Percentiles rank a stretch among this genome's conserved stretches.
Evolutionary conservation across 768 basidiomycete genomes (phyloP).

Genomic region (Boletellus sp.): DNA sequence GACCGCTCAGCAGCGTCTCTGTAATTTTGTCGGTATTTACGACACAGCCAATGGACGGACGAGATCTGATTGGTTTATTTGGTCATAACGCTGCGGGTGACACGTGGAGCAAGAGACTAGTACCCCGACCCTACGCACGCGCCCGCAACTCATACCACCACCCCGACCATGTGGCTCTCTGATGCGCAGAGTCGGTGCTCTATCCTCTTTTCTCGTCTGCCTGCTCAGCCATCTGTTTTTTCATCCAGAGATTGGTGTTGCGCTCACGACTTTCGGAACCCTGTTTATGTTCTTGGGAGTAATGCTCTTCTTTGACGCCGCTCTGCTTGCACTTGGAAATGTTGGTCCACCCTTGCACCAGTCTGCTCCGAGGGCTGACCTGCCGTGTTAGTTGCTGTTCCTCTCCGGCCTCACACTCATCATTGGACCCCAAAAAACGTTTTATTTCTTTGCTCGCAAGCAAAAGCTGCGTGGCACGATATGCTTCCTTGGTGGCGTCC

Average conservation of each 20-base stretch:
- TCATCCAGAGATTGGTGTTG: constrained; percentile 87
- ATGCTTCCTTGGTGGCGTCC: constrained; percentile 86
- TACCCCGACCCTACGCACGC: no score
- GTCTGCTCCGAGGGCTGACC: neutral
- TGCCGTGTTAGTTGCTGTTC: constrained; percentile 68
- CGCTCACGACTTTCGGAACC: constrained; percentile 90
- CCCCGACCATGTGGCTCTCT: constrained; percentile 45
- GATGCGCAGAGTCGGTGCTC: constrained; percentile 45
- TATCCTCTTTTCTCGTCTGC: neutral
- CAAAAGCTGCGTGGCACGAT: constrained; percentile 90
- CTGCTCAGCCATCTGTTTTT: neutral
- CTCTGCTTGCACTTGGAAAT: constrained; percentile 94
- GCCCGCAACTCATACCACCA: no score
- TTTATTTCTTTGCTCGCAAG: constrained; percentile 95
- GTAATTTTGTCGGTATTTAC: neutral
- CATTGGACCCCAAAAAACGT: constrained; percentile 95
- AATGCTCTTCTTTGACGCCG: constrained; percentile 94
- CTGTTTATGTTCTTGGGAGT: constrained; percentile 97
- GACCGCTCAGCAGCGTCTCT: constrained; percentile 12
- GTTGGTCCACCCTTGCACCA: constrained; percentile 43
- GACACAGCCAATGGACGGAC: no score
- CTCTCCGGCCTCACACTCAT: constrained; percentile 91
- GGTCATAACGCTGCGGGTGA: no score
- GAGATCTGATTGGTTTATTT: no score
- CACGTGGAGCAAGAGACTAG: no score